A percentile compares a stretch with the other conserved stretches of the same genome.
Conservation (phyloP, 1,284 basidiomycete genomes). For the Cutaneotrichosporon sp. region DNA sequence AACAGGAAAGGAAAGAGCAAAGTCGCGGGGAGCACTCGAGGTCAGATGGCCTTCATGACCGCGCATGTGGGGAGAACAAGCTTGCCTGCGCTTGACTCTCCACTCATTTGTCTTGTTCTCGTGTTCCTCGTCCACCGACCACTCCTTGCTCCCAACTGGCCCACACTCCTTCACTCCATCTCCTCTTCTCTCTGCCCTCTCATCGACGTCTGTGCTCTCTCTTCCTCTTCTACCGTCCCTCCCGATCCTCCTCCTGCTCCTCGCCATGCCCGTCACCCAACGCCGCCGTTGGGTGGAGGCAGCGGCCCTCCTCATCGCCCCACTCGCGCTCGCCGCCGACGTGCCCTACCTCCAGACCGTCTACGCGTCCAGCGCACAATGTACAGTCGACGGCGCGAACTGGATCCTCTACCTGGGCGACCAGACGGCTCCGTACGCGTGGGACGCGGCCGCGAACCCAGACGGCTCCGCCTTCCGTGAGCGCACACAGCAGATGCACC, state of each 20-base stretch:
- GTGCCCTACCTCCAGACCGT: not conserved
- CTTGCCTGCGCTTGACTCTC: no score
- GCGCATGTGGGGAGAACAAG: no score
- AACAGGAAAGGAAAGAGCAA: no score
- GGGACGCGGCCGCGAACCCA: slow-evolving; percentile 1
- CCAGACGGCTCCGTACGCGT: not conserved
- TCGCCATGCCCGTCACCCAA: slow-evolving; percentile 3
- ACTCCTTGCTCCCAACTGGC: no score
- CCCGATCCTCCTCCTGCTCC: not conserved
- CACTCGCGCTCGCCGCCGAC: not conserved
- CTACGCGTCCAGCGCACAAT: slow-evolving; percentile 1
- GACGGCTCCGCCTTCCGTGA: not conserved
- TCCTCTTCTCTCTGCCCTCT: not conserved
- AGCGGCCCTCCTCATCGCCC: not conserved
- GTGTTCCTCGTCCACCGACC: no score
- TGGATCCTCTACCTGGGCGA: slow-evolving; percentile 4
- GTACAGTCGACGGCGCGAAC: not conserved
- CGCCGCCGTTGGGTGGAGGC: slow-evolving; percentile 4
- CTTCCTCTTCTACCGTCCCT: not conserved
- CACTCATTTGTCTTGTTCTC: no score
- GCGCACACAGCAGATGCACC: not conserved
- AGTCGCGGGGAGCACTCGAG: no score
- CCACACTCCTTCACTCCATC: no score
- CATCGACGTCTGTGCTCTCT: not conserved
- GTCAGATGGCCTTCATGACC: no score